phyloP scores from a whole-genome alignment of 2,329 filamentous ascomycete species.

The Colletotrichum abscissum region DNA sequence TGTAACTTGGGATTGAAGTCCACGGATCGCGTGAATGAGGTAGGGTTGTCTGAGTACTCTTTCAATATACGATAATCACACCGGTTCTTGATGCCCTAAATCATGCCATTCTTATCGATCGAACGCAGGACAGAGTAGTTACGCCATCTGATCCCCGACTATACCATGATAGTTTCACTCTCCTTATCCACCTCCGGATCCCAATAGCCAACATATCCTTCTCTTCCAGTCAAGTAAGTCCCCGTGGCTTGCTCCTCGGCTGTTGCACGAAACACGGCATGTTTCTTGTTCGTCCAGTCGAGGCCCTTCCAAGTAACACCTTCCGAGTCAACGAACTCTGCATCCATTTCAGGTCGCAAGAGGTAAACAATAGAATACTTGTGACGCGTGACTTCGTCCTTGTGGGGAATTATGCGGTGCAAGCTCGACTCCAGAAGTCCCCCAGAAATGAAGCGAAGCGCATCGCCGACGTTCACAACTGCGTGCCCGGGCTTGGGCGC shows the following conservation, averaged over 20 bases:
- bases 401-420: slow-evolving; percentile 38
- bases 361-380: slow-evolving; percentile 39
- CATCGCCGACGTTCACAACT: slow-evolving; percentile 33
- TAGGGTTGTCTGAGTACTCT: no score
- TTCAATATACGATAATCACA: no score
- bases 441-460: slow-evolving; percentile 34
- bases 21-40: no score
- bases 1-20: no score
- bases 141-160: no score
- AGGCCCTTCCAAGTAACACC: slow-evolving; percentile 34
- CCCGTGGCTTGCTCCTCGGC: slow-evolving; percentile 15
- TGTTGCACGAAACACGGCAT: slow-evolving; percentile 34
- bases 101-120: no score
- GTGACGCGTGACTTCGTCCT: slow-evolving; percentile 33
- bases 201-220: slow-evolving; percentile 20
- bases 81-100: no score
- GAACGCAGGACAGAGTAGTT: no score
- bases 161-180: neutral
- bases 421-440: slow-evolving; percentile 34
- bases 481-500: slow-evolving; percentile 32
- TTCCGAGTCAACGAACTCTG: slow-evolving; percentile 34
- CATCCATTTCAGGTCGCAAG: slow-evolving; percentile 38
- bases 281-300: slow-evolving; percentile 40
- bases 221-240: slow-evolving; percentile 16
- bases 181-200: slow-evolving; percentile 14